A percentile compares a stretch with the other conserved stretches of the same genome.
Evolutionary conservation across 768 basidiomycete genomes (phyloP).

Genomic region (Psilocybe tampanensis): DNA sequence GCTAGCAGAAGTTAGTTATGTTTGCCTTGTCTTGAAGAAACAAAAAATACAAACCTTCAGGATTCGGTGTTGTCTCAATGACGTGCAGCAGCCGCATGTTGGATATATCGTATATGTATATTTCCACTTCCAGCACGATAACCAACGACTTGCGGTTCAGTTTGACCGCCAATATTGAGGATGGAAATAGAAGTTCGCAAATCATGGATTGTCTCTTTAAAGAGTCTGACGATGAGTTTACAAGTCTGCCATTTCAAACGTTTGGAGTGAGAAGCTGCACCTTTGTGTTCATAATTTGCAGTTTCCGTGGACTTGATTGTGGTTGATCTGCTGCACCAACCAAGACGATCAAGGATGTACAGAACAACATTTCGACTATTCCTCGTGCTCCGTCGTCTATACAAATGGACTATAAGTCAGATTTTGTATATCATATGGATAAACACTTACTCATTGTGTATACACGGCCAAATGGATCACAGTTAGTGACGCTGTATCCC

Average conservation of each 20-base stretch:
- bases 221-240: slow-evolving; percentile 9
- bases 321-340: slow-evolving; percentile 96
- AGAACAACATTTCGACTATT: slow-evolving; percentile 99
- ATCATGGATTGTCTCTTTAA: slow-evolving; percentile 94
- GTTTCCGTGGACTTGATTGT: slow-evolving; percentile 84
- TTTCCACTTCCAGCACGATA: slow-evolving; percentile 95
- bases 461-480: slow-evolving; percentile 96
- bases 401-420: not conserved
- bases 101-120: slow-evolving; percentile 98
- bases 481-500: slow-evolving; percentile 97
- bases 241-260: not conserved
- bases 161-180: slow-evolving; percentile 96
- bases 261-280: slow-evolving; percentile 39
- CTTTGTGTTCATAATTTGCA: slow-evolving; percentile 99
- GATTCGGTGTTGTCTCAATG: slow-evolving; percentile 95
- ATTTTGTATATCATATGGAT: slow-evolving; percentile 1
- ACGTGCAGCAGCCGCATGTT: slow-evolving; percentile 98
- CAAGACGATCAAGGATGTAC: slow-evolving; percentile 95
- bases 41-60: slow-evolving; percentile 66
- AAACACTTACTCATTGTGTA: slow-evolving; percentile 85
- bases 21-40: not conserved
- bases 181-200: slow-evolving; percentile 97
- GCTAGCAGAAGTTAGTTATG: slow-evolving; percentile 50
- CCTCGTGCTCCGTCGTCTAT: slow-evolving; percentile 91
- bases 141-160: slow-evolving; percentile 96